Percentiles rank a stretch among this genome's conserved stretches.
Conservation (phyloP, 352 stramenopile species). For the Aphanomyces cochlioides region DNA sequence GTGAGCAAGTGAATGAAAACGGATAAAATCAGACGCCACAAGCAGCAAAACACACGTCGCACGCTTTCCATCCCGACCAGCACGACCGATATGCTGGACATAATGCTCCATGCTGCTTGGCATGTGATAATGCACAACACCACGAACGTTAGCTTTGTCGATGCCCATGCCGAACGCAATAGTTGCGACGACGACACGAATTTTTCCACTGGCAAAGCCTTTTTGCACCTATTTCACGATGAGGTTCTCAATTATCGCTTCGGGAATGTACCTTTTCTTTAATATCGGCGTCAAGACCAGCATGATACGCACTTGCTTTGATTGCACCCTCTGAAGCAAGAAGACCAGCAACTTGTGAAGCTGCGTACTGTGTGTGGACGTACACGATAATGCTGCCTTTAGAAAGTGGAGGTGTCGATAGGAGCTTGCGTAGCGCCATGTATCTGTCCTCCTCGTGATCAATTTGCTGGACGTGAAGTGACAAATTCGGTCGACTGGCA, state of each 20-base stretch:
- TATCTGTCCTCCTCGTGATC: conserved; percentile 7
- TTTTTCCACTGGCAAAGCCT: conserved; percentile 85
- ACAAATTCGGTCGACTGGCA: background rate
- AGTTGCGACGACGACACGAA: conserved; percentile 93
- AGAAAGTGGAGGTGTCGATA: background rate
- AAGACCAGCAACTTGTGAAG: conserved; percentile 59
- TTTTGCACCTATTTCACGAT: conserved; percentile 32
- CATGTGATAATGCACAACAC: conserved; percentile 97
- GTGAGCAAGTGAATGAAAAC: conserved; percentile 69
- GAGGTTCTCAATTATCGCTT: no score
- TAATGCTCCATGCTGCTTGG: conserved; percentile 97
- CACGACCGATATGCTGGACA: conserved; percentile 95
- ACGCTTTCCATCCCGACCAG: conserved; percentile 90
- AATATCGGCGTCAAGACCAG: conserved; percentile 79
- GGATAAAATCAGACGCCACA: conserved; percentile 55
- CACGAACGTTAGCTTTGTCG: conserved; percentile 96
- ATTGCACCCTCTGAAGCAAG: conserved; percentile 36
- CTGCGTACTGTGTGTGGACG: conserved; percentile 75
- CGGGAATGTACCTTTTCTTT: conserved; percentile 60
- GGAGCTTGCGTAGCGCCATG: background rate
- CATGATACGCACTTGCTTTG: conserved; percentile 89
- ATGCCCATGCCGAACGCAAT: conserved; percentile 99
- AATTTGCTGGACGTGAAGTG: background rate
- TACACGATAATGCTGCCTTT: conserved; percentile 73
- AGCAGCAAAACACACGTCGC: conserved; percentile 64